A percentile compares a stretch with the other conserved stretches of the same genome.
Evolutionary conservation across 805 yeast genomes (phyloP).

Genomic region (Sugiyamaella mastotermitis): DNA sequence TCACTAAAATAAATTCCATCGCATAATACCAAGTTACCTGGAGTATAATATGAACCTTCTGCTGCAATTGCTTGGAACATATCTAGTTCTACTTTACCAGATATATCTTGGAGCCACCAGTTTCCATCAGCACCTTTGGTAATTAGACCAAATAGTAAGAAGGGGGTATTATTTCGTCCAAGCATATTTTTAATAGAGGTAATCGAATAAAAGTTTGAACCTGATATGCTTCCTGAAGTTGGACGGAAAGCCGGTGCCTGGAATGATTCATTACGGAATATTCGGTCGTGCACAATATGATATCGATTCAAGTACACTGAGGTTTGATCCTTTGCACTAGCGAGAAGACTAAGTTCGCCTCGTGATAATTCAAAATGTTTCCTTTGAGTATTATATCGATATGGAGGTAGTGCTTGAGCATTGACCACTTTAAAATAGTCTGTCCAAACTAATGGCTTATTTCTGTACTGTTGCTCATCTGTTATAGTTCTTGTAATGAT

Average conservation of each 20-base stretch:
- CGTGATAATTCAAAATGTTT: conserved; percentile 47
- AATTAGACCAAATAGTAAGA: conserved; percentile 73
- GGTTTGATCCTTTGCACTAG: conserved; percentile 20
- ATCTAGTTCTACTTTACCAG: conserved; percentile 68
- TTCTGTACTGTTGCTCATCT: conserved; percentile 25
- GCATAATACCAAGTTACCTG: conserved; percentile 76
- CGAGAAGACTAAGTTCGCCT: conserved; percentile 17
- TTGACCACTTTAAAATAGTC: conserved; percentile 65
- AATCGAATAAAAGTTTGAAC: conserved; percentile 31
- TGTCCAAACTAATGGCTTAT: conserved; percentile 45
- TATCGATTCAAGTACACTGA: conserved; percentile 42
- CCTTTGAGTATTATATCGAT: conserved; percentile 52
- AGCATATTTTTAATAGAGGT: conserved; percentile 77
- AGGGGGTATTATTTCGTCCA: conserved; percentile 75
- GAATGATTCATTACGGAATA: conserved; percentile 70
- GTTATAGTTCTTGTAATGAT: conserved; percentile 4
- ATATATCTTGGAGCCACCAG: conserved; percentile 75
- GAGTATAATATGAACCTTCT: conserved; percentile 54
- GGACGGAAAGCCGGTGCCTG: conserved; percentile 43
- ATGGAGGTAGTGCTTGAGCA: conserved; percentile 59
- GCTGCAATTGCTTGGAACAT: conserved; percentile 51
- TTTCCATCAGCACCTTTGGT: conserved; percentile 56
- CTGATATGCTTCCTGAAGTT: conserved; percentile 11
- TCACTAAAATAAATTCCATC: conserved; percentile 69
- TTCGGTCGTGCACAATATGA: conserved; percentile 58